Base-by-base conservation (phyloP, 371 early-diverging fungal species). In the Saksenaea oblongispora region DNA sequence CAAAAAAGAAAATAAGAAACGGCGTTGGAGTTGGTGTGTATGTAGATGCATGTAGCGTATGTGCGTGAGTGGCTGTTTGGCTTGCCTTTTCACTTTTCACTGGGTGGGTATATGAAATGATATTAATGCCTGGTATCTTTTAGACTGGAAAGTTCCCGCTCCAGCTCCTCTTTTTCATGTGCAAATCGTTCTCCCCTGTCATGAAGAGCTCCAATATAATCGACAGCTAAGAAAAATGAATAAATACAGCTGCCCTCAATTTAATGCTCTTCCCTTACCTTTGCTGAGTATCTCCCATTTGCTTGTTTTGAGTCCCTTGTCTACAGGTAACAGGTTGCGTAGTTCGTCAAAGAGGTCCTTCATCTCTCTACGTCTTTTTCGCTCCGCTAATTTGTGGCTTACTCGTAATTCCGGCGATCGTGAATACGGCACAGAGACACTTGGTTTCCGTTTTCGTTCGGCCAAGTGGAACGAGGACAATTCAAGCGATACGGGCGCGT, bases 231-330 rank as follows among this genome's bases (percentile, higher is more conserved):
- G 54, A 64, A 51, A 5, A 10, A 28, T 18, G 15, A 10, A 67
- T 56, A 51, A 54, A 63, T 14, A 28, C 4, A 10, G n/a, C 31
- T 5, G 28, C 26, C 31, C 31, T 31, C 31, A 31, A 2, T 4
- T 31, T 31, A 7, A 7, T 31, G 31, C 31, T 7, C 31, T 31
- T 31, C 31, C 7, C 54, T 35, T 74, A 75, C 80, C 85, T 83
- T 88, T 88, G 63, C 80, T 85, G 41, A 91, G 67, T 34, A 89
- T 82, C 68, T 91, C 91, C 88, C 90, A 89, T 66, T 91, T 91
- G 75, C 87, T 87, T 28, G 87, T 79, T 61, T 87, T 86, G 36
- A 86, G 70, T 56, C 78, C 80, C 39, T 80, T 81, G 61, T 88
- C 86, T 7, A 84, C 78, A 7, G 91, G 90, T 64, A 89, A 69